These are phyloP conservation scores for Coemansia sp. DNA, from an alignment of 192 early-diverging fungal genomes.

Conservation along the genomic window DNA sequence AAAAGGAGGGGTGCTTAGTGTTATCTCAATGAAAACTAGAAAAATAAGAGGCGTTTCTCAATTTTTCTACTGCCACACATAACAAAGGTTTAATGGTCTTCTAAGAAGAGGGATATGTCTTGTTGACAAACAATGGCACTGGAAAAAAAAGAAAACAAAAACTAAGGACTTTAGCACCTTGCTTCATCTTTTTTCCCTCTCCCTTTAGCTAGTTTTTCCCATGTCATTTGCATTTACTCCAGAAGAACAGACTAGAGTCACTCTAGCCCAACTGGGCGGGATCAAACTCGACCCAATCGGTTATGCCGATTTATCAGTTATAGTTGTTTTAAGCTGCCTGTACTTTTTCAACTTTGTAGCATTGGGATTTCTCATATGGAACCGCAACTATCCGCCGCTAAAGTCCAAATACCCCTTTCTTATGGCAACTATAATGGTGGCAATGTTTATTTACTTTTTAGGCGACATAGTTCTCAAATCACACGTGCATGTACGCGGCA, in stretches of 20 bases:
- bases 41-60: too few relatives aligned
- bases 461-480: conserved; percentile 51
- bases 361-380: conserved; percentile 32
- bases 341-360: conserved; percentile 37
- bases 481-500: conserved; percentile 39
- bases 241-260: conserved; percentile 20
- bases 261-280: conserved; percentile 24
- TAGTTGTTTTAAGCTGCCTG: conserved; percentile 21
- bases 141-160: too few relatives aligned
- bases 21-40: too few relatives aligned
- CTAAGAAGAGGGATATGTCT: too few relatives aligned
- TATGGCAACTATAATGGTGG: conserved; percentile 35
- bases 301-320: conserved; percentile 30
- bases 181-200: too few relatives aligned
- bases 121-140: too few relatives aligned
- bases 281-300: conserved; percentile 43
- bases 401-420: conserved; percentile 54
- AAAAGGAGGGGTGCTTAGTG: too few relatives aligned
- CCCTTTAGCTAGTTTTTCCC: too few relatives aligned
- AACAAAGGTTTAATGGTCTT: too few relatives aligned
- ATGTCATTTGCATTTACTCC: conserved; percentile 42
- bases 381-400: conserved; percentile 53
- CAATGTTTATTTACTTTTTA: conserved; percentile 49
- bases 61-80: too few relatives aligned
- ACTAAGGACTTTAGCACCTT: too few relatives aligned